These are phyloP conservation scores for Ustilago nuda DNA, from an alignment of 1,284 basidiomycete species.

Conservation along the genomic window DNA sequence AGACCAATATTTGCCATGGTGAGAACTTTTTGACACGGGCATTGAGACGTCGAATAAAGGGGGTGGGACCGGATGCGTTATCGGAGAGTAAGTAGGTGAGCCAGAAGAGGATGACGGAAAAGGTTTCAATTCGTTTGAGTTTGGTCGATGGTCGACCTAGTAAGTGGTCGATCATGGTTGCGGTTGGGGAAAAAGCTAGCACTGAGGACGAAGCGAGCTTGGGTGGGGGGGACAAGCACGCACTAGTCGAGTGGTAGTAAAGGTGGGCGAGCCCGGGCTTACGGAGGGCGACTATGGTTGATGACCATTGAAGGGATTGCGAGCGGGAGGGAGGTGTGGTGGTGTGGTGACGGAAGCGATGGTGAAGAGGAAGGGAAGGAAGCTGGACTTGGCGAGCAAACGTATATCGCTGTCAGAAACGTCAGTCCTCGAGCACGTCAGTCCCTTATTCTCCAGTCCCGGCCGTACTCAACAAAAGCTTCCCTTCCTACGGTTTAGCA, in stretches of 20 bases:
- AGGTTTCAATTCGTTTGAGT: constrained; percentile 59
- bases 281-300: background rate
- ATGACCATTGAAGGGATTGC: background rate
- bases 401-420: too few species aligned
- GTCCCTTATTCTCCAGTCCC: too few species aligned
- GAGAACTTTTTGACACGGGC: constrained; percentile 75
- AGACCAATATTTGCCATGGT: constrained; percentile 92
- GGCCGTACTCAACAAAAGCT: too few species aligned
- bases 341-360: background rate
- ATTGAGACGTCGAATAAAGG: constrained; percentile 41
- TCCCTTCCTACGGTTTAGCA: too few species aligned
- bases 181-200: background rate
- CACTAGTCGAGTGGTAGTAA: background rate
- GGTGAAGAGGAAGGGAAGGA: background rate
- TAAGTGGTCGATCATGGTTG: constrained; percentile 62
- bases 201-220: background rate
- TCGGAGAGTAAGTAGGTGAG: constrained; percentile 44
- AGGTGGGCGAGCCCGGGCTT: background rate
- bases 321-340: background rate
- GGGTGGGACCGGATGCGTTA: constrained; percentile 52
- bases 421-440: too few species aligned
- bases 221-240: background rate
- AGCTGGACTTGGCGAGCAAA: too few species aligned
- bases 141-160: constrained; percentile 63
- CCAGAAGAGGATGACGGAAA: constrained; percentile 60